Percentiles rank a stretch among this genome's conserved stretches.
Evolutionary conservation across 371 early-diverging fungal species (phyloP).

Genomic region (Mortierella sp.): DNA sequence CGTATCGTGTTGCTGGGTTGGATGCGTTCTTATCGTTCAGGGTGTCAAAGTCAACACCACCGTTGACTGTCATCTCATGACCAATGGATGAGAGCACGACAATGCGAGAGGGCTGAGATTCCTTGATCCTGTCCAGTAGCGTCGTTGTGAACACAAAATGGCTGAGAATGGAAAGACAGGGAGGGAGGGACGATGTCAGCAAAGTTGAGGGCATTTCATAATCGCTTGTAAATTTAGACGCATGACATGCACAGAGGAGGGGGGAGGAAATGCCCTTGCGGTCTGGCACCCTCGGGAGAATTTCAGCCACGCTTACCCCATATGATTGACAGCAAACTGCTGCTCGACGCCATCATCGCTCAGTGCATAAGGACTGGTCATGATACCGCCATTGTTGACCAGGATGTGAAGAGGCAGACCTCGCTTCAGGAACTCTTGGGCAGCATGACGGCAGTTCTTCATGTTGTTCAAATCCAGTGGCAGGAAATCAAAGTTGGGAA

Average conservation of each 20-base stretch:
- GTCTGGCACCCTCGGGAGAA: too few relatives aligned
- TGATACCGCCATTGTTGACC: slow-evolving; percentile 79
- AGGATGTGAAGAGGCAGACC: slow-evolving; percentile 68
- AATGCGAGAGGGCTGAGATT: slow-evolving; percentile 64
- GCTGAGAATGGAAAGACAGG: slow-evolving; percentile 50
- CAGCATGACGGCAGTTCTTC: slow-evolving; percentile 64
- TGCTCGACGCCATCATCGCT: slow-evolving; percentile 82
- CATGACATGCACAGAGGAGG: too few relatives aligned
- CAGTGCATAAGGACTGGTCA: slow-evolving; percentile 69
- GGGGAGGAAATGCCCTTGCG: too few relatives aligned
- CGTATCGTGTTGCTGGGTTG: slow-evolving; percentile 37
- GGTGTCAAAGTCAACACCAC: slow-evolving; percentile 52
- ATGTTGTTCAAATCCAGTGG: slow-evolving; percentile 68
- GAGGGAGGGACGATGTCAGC: not conserved
- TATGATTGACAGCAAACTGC: slow-evolving; percentile 48
- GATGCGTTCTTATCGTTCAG: slow-evolving; percentile 34
- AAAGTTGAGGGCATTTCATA: not conserved
- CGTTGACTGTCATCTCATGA: slow-evolving; percentile 39
- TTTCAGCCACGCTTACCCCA: slow-evolving; percentile 51
- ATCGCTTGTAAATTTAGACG: too few relatives aligned
- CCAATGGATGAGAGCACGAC: slow-evolving; percentile 41
- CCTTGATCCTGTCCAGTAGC: slow-evolving; percentile 70
- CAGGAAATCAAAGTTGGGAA: slow-evolving; percentile 60
- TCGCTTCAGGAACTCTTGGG: slow-evolving; percentile 58
- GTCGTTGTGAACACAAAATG: slow-evolving; percentile 76